A percentile compares a stretch with the other conserved stretches of the same genome.
Evolutionary conservation across 139 green algal species (phyloP).

Genomic region (Micractinium sp.): DNA sequence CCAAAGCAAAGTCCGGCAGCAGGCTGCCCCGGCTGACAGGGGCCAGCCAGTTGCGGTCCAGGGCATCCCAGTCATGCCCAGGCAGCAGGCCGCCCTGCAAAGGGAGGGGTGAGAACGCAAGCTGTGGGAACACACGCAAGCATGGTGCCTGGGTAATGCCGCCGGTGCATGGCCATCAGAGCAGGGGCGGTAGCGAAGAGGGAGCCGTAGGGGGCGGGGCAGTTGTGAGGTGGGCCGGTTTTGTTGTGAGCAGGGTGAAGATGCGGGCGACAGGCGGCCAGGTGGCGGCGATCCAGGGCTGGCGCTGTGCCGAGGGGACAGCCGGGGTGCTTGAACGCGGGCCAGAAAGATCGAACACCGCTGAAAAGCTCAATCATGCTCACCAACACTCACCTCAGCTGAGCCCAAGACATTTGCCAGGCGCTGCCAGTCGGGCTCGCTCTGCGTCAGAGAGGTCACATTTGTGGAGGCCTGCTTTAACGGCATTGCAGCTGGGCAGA

Average conservation of each 20-base stretch:
- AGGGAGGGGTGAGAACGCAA: no score
- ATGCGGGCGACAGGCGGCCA: no score
- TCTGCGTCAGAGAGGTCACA: neutral
- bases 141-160: neutral
- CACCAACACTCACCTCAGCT: neutral
- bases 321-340: no score
- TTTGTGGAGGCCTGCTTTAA: no score
- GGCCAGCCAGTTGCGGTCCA: constrained; percentile 24
- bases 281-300: neutral
- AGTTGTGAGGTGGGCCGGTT: neutral
- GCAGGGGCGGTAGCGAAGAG: neutral
- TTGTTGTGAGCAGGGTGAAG: no score
- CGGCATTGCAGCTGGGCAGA: no score
- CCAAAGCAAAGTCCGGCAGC: constrained; percentile 43
- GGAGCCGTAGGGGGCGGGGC: neutral
- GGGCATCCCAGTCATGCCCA: constrained; percentile 8
- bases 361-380: no score
- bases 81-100: constrained; percentile 35
- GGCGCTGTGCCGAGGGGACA: no score
- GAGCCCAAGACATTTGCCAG: constrained; percentile 7
- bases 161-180: neutral
- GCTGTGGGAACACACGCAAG: neutral
- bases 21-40: constrained; percentile 24
- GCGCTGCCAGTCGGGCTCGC: constrained; percentile 26
- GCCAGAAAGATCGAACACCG: neutral